Conservation (phyloP, 2,329 filamentous ascomycete species). For the Ceratocystiopsis sp. region DNA sequence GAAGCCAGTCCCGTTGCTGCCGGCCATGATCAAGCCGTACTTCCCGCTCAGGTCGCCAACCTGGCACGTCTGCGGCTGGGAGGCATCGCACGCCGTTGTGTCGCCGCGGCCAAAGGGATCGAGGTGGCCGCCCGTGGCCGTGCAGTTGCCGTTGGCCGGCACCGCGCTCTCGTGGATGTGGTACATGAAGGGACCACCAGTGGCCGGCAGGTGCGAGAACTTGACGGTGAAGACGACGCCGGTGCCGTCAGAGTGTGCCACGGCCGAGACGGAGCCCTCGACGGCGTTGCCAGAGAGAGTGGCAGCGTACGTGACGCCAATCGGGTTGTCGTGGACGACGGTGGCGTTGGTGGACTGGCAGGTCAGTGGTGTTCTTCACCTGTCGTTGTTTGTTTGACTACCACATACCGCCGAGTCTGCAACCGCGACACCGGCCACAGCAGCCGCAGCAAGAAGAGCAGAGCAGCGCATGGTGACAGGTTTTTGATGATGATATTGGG, state of each 20-base stretch:
- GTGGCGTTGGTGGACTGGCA: slow-evolving; percentile 4
- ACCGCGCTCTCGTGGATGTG: slow-evolving; percentile 55
- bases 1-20: slow-evolving; percentile 20
- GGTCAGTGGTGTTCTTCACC: too few species aligned
- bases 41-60: slow-evolving; percentile 65
- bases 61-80: slow-evolving; percentile 47
- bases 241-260: slow-evolving; percentile 12
- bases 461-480: too few species aligned
- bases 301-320: slow-evolving; percentile 35
- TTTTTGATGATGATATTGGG: too few species aligned
- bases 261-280: slow-evolving; percentile 19
- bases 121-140: slow-evolving; percentile 46
- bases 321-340: slow-evolving; percentile 35
- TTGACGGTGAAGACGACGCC: slow-evolving; percentile 17
- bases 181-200: slow-evolving; percentile 30
- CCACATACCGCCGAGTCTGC: too few species aligned
- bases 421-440: too few species aligned
- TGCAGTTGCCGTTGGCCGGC: slow-evolving; percentile 53
- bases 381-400: too few species aligned
- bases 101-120: slow-evolving; percentile 54
- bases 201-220: slow-evolving; percentile 17
- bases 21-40: slow-evolving; percentile 37
- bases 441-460: too few species aligned
- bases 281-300: slow-evolving; percentile 39
- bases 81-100: slow-evolving; percentile 38